Percentiles rank a stretch among this genome's conserved stretches.
Evolutionary conservation across 345 rosid species (phyloP).

Genomic region (Trapa incisa): DNA sequence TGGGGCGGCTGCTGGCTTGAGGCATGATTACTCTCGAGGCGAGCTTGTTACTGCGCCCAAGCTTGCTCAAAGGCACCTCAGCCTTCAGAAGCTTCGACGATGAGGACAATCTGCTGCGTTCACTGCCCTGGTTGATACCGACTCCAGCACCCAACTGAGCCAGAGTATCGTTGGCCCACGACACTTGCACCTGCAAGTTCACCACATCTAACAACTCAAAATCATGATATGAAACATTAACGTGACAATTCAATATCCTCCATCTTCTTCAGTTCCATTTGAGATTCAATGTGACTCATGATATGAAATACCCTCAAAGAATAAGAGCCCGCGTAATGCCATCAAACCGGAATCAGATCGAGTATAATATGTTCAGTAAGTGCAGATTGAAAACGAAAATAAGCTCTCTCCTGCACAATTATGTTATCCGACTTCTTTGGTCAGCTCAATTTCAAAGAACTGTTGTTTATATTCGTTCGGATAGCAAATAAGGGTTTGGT

Average conservation of each 20-base stretch:
- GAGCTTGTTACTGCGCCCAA: conserved; percentile 59
- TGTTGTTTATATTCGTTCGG: background rate
- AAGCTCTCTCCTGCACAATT: background rate
- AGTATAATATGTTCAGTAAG: background rate
- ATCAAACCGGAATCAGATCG: background rate
- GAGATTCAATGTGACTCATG: background rate
- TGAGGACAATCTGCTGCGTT: conserved; percentile 15
- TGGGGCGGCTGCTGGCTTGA: conserved; percentile 15
- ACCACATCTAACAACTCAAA: background rate
- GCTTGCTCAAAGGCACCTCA: conserved; percentile 62
- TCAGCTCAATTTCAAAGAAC: background rate
- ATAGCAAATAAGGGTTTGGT: background rate
- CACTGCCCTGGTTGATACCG: conserved; percentile 19
- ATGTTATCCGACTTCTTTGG: background rate
- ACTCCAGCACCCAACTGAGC: conserved; percentile 55
- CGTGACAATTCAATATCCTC: background rate
- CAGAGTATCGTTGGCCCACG: conserved; percentile 70
- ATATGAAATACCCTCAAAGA: background rate
- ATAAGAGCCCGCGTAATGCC: background rate
- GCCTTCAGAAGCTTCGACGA: conserved; percentile 61
- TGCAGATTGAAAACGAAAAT: background rate
- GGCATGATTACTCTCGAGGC: conserved; percentile 66
- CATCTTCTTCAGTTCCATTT: background rate
- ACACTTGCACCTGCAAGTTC: conserved; percentile 46
- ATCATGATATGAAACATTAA: background rate